Conservation (phyloP, 2,329 filamentous ascomycete genomes). For the Whalleya microplaca region DNA sequence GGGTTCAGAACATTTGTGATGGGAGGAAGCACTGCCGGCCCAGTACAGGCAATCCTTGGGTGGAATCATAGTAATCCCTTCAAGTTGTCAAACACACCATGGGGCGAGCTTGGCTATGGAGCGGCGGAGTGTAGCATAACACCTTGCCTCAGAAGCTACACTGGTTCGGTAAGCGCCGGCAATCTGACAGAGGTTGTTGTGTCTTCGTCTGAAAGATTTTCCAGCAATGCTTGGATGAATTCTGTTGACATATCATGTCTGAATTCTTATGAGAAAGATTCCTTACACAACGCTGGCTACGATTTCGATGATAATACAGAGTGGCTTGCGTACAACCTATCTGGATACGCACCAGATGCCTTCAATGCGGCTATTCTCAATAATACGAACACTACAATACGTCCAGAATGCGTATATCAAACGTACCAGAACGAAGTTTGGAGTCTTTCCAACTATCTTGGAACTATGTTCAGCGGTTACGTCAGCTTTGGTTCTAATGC, state of each 20-base stretch:
- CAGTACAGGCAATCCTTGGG: conserved; percentile 6
- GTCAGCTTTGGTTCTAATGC: not conserved
- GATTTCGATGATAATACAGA: conserved; percentile 3
- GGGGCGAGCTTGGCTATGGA: conserved; percentile 9
- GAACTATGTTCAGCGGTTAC: not conserved
- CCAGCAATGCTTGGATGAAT: not conserved
- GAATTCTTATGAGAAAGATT: conserved; percentile 1
- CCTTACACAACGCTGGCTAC: conserved; percentile 7
- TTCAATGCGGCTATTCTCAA: conserved; percentile 10
- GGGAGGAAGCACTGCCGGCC: not conserved
- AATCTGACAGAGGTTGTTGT: conserved; percentile 9
- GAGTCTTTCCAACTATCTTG: not conserved
- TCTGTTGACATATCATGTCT: conserved; percentile 5
- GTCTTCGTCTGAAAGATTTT: not conserved
- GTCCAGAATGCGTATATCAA: conserved; percentile 15
- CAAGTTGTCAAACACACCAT: conserved; percentile 2
- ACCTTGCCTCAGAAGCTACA: conserved; percentile 9
- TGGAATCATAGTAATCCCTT: not conserved
- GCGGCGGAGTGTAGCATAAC: conserved; percentile 9
- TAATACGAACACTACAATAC: not conserved
- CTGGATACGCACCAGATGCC: not conserved
- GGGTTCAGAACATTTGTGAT: conserved; percentile 6
- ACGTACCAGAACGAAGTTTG: not conserved
- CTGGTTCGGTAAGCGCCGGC: not conserved
- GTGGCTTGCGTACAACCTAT: conserved; percentile 6